Percentiles rank a stretch among this genome's conserved stretches.
Evolutionary conservation across 306 rosid species (phyloP).

Genomic region (Dalbergia cultrata): DNA sequence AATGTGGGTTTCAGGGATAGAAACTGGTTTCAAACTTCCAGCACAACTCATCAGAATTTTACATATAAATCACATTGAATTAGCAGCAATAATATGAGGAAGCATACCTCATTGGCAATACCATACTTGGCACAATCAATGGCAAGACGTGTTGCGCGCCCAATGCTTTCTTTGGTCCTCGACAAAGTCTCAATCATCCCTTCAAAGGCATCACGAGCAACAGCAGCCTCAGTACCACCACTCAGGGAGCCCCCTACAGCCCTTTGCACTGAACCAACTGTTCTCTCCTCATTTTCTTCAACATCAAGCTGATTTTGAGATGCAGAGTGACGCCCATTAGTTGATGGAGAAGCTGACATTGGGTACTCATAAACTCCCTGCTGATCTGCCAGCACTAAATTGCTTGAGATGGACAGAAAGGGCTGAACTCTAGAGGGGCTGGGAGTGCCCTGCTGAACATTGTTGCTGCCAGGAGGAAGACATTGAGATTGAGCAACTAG

Average conservation of each 20-base stretch:
- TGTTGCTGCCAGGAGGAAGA: conserved; percentile 57
- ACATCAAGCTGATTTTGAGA: conserved; percentile 65
- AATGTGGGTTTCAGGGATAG: not conserved
- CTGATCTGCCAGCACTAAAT: conserved; percentile 60
- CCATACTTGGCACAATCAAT: conserved; percentile 99
- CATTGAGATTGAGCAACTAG: conserved; percentile 67
- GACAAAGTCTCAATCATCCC: conserved; percentile 99
- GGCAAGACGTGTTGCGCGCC: conserved; percentile 98
- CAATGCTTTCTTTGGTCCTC: conserved; percentile 98
- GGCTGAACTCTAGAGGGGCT: conserved; percentile 76
- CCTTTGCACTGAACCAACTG: conserved; percentile 76
- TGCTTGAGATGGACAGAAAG: conserved; percentile 59
- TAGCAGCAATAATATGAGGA: conserved; percentile 5
- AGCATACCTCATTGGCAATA: conserved; percentile 92
- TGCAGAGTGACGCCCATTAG: conserved; percentile 60
- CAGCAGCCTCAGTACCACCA: conserved; percentile 98
- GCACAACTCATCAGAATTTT: not conserved
- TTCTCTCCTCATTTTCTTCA: conserved; percentile 81
- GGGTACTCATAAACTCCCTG: conserved; percentile 62
- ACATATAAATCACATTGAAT: not conserved
- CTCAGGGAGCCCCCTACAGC: conserved; percentile 81
- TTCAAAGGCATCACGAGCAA: conserved; percentile 99
- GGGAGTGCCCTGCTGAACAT: conserved; percentile 70
- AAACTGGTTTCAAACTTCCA: conserved; percentile 22
- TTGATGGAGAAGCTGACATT: conserved; percentile 68